Percentiles rank a stretch among this genome's conserved stretches.
These are phyloP conservation scores for Candida wancherniae DNA, from an alignment of 805 yeast species.

Conservation along the genomic window DNA sequence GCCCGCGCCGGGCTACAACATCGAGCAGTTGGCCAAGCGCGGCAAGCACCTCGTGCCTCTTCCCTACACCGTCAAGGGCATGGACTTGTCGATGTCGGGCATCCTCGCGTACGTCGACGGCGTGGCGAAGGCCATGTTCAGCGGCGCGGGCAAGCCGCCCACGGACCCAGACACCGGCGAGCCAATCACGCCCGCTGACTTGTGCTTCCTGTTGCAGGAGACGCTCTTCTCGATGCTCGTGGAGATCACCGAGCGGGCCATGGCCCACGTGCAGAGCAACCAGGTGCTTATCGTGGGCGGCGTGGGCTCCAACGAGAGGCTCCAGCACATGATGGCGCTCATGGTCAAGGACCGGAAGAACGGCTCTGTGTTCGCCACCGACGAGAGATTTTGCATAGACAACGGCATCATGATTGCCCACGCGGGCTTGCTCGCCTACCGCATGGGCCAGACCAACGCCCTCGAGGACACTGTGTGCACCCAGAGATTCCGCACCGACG, in stretches of 20 bases:
- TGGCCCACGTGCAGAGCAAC: conserved; percentile 90
- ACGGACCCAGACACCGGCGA: conserved; percentile 43
- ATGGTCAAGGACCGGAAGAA: conserved; percentile 83
- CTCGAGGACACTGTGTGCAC: conserved; percentile 78
- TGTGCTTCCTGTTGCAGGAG: conserved; percentile 91
- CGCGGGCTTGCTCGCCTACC: conserved; percentile 82
- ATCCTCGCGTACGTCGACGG: conserved; percentile 80
- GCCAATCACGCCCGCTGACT: conserved; percentile 70
- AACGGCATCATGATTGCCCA: conserved; percentile 99
- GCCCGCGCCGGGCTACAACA: conserved; percentile 97
- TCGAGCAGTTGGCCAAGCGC: conserved; percentile 85
- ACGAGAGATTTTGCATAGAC: conserved; percentile 94
- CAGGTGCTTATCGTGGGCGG: conserved; percentile 97
- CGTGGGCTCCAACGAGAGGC: conserved; percentile 89
- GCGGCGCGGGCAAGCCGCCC: conserved; percentile 34
- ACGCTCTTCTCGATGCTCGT: conserved; percentile 92
- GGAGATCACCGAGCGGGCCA: conserved; percentile 95
- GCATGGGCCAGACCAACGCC: conserved; percentile 68
- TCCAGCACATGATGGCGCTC: conserved; percentile 94
- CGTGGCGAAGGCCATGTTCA: conserved; percentile 68
- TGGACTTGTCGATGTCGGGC: conserved; percentile 97
- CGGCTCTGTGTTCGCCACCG: conserved; percentile 91
- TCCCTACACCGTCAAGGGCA: conserved; percentile 97
- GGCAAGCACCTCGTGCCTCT: conserved; percentile 61
- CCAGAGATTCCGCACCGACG: conserved; percentile 92